Evolutionary conservation across 176 grass and related monocot genomes (phyloP).

Genomic region (Phyllostachys edulis): DNA sequence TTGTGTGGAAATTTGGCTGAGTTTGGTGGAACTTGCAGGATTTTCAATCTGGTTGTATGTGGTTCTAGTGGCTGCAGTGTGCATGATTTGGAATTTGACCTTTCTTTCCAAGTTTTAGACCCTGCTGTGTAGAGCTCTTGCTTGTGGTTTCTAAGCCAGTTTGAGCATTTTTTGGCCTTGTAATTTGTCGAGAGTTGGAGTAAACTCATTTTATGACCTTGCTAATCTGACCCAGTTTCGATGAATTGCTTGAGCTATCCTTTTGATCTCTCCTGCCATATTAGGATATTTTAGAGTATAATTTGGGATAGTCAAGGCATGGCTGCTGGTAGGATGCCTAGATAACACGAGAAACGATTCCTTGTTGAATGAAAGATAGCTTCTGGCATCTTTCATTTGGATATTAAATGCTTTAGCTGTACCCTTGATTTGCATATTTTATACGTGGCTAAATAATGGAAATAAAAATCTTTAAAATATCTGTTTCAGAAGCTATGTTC

Average conservation of each 20-base stretch:
- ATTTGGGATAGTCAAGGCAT: neutral
- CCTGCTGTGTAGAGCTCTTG: neutral
- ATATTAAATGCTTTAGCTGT: neutral
- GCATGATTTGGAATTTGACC: neutral
- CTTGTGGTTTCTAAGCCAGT: neutral
- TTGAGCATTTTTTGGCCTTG: neutral
- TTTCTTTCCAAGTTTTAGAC: neutral
- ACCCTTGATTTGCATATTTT: neutral
- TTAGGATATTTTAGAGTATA: neutral
- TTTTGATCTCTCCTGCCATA: neutral
- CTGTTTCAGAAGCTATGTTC: slow-evolving; percentile 16
- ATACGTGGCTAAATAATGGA: neutral
- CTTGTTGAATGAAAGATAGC: no score
- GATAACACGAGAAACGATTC: no score
- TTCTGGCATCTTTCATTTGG: neutral
- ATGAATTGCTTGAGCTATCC: neutral
- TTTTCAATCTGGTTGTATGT: neutral
- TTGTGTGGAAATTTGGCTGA: neutral
- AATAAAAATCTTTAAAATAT: neutral
- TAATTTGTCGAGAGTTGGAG: neutral
- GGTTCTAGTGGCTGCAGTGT: neutral
- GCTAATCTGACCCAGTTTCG: neutral
- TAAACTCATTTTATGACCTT: neutral
- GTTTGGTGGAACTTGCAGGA: neutral
- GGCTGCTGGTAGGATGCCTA: no score